Evolutionary conservation across 2,329 filamentous ascomycete genomes (phyloP).

Genomic region (Clarireedia hainanense): DNA sequence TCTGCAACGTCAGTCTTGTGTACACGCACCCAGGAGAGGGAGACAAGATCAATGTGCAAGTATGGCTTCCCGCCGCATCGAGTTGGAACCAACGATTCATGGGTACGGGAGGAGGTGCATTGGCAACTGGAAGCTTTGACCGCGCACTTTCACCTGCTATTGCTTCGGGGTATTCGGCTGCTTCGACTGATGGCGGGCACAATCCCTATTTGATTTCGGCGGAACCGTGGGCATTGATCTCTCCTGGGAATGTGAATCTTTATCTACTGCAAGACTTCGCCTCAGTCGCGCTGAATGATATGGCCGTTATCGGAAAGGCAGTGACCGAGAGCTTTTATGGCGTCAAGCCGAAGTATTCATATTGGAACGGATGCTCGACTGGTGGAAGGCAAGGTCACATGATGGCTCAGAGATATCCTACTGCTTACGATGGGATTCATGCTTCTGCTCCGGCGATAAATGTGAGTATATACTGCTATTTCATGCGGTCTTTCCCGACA

Average conservation of each 20-base stretch:
- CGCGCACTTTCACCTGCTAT: background rate
- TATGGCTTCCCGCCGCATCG: slow-evolving; percentile 18
- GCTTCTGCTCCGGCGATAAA: slow-evolving; percentile 32
- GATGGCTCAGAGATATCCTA: slow-evolving; percentile 32
- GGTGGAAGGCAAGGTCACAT: slow-evolving; percentile 33
- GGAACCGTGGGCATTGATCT: slow-evolving; percentile 1
- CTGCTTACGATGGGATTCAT: slow-evolving; percentile 34
- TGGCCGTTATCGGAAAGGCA: slow-evolving; percentile 27
- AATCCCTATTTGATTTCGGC: background rate
- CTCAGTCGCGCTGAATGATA: slow-evolving; percentile 31
- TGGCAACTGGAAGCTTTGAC: background rate
- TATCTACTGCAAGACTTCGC: slow-evolving; percentile 32
- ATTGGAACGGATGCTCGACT: slow-evolving; percentile 33
- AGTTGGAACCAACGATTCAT: slow-evolving; percentile 6
- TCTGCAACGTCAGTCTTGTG: slow-evolving; percentile 8
- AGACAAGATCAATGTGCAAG: slow-evolving; percentile 20
- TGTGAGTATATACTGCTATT: too few species aligned
- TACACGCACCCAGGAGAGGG: slow-evolving; percentile 23
- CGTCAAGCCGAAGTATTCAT: slow-evolving; percentile 28
- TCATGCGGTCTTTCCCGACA: too few species aligned
- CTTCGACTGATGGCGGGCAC: slow-evolving; percentile 3
- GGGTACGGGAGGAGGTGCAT: background rate
- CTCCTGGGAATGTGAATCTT: slow-evolving; percentile 15
- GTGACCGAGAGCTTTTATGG: slow-evolving; percentile 30
- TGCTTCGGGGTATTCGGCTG: background rate